Evolutionary conservation across 1,284 basidiomycete species (phyloP).

Genomic region (Microbotryum intermedium): DNA sequence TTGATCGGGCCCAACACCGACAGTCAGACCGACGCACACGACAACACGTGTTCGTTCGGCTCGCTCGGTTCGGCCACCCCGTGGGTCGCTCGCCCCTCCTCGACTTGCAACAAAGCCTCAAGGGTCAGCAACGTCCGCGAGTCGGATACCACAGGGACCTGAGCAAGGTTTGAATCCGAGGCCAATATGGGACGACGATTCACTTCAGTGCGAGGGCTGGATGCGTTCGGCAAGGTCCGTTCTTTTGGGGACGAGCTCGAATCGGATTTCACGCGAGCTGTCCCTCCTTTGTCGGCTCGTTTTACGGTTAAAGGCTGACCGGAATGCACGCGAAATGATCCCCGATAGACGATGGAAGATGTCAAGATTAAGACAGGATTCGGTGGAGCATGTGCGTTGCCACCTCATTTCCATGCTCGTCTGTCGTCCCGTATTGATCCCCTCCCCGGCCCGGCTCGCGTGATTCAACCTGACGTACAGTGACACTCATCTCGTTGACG

Average conservation of each 20-base stretch:
- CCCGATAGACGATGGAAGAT: constrained; percentile 82
- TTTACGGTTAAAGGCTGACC: neutral
- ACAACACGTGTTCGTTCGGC: too few relatives aligned
- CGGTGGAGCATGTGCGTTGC: constrained; percentile 31
- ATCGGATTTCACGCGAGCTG: neutral
- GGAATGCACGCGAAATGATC: constrained; percentile 6
- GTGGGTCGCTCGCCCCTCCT: too few relatives aligned
- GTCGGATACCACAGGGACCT: too few relatives aligned
- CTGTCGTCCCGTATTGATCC: neutral
- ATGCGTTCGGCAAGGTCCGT: constrained; percentile 94
- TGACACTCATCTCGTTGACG: constrained; percentile 83
- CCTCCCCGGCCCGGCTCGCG: neutral
- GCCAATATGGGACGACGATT: constrained; percentile 22
- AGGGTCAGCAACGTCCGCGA: too few relatives aligned
- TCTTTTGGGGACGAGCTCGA: neutral
- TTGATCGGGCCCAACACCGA: too few relatives aligned
- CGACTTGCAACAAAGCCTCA: too few relatives aligned
- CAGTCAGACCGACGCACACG: too few relatives aligned
- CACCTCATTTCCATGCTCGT: neutral
- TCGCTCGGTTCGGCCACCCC: too few relatives aligned
- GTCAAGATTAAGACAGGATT: constrained; percentile 82
- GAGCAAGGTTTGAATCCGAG: neutral
- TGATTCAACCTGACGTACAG: constrained; percentile 17
- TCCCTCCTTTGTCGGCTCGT: constrained; percentile 13
- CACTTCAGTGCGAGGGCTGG: constrained; percentile 48